These are phyloP conservation scores for Penicillium crystallinum DNA, from an alignment of 495 filamentous ascomycete species.

Conservation along the genomic window DNA sequence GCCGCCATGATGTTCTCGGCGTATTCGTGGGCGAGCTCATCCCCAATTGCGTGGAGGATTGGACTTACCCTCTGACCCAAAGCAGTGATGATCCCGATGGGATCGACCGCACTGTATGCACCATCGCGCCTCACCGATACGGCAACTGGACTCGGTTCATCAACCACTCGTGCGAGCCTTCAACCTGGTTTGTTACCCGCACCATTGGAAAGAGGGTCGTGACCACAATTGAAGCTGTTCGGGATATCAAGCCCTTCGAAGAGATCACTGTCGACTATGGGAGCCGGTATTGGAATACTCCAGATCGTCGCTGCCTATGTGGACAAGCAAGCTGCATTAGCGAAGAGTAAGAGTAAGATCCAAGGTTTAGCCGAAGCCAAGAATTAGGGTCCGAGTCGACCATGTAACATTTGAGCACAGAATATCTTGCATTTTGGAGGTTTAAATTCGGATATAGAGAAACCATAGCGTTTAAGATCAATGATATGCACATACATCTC, in stretches of 20 bases:
- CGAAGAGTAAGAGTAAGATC: neutral
- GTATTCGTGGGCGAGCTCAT: conserved; percentile 25
- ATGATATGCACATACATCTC: no score
- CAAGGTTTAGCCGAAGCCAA: neutral
- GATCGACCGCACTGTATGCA: neutral
- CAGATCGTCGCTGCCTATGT: conserved; percentile 10
- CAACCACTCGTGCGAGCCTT: conserved; percentile 67
- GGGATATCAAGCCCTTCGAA: conserved; percentile 30
- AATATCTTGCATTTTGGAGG: neutral
- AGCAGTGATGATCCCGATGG: neutral
- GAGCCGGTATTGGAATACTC: conserved; percentile 17
- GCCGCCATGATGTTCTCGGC: conserved; percentile 21
- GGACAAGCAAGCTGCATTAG: conserved; percentile 9
- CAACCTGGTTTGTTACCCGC: conserved; percentile 13
- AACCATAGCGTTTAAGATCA: no score
- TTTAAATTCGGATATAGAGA: no score
- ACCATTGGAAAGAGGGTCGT: conserved; percentile 21
- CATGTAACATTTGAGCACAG: neutral
- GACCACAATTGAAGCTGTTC: conserved; percentile 15
- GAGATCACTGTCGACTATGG: conserved; percentile 35
- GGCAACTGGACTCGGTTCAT: conserved; percentile 62
- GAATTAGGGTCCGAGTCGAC: neutral
- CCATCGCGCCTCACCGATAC: conserved; percentile 1
- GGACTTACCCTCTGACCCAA: conserved; percentile 1
- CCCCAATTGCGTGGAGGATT: conserved; percentile 2